Evolutionary conservation across 1,139 yeast species (phyloP).

Genomic region (Geotrichum bryndzae): DNA sequence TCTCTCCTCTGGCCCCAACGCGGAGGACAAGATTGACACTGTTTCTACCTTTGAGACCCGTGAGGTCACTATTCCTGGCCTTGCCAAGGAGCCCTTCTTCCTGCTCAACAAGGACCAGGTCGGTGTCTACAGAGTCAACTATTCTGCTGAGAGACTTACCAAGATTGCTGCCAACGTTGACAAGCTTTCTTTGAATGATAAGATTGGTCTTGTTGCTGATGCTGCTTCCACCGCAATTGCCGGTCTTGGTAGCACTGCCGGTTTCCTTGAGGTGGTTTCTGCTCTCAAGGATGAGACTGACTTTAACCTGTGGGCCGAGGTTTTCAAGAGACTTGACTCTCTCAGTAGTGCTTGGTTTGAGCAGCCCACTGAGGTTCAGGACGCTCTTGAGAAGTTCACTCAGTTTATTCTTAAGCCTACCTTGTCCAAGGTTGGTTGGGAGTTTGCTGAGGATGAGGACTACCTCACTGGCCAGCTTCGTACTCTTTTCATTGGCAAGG

Average conservation of each 20-base stretch:
- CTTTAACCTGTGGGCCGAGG: slow-evolving; percentile 60
- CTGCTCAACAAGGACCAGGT: slow-evolving; percentile 79
- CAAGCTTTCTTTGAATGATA: slow-evolving; percentile 68
- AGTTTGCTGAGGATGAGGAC: slow-evolving; percentile 35
- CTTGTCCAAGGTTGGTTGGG: slow-evolving; percentile 39
- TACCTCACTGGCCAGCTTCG: slow-evolving; percentile 49
- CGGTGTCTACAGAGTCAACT: slow-evolving; percentile 77
- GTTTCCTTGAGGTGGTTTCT: slow-evolving; percentile 44
- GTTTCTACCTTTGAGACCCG: slow-evolving; percentile 22
- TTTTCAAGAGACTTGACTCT: slow-evolving; percentile 42
- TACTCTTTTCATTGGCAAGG: slow-evolving; percentile 46
- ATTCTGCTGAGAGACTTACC: slow-evolving; percentile 66
- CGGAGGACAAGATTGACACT: slow-evolving; percentile 26
- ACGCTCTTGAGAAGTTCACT: slow-evolving; percentile 41
- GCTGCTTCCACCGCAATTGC: slow-evolving; percentile 51
- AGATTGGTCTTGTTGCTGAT: slow-evolving; percentile 82
- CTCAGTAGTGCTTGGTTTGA: slow-evolving; percentile 47
- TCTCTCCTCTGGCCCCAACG: slow-evolving; percentile 39
- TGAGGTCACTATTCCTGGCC: slow-evolving; percentile 26
- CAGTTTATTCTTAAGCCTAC: slow-evolving; percentile 43
- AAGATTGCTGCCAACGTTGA: slow-evolving; percentile 68
- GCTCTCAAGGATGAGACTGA: slow-evolving; percentile 47
- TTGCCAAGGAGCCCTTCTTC: slow-evolving; percentile 37
- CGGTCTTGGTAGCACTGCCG: slow-evolving; percentile 49
- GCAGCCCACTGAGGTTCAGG: slow-evolving; percentile 38